Evolutionary conservation across 2,329 filamentous ascomycete species (phyloP), one percentile per base, ranked within the genome.

Genomic region (Aspergillus awamori): DNA sequence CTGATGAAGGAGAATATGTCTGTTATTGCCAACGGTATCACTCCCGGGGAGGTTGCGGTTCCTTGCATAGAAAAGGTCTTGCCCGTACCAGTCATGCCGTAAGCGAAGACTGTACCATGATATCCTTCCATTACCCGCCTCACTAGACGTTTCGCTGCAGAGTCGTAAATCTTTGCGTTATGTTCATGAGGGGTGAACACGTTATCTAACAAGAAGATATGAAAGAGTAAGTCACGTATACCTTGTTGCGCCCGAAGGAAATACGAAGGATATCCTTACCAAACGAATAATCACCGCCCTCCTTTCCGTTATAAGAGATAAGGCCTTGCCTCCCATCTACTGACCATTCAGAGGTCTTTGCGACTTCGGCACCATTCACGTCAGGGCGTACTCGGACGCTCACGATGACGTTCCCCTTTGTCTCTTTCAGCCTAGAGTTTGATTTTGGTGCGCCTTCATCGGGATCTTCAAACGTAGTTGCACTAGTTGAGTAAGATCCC

Each of bases 41-140:
- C 95, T 80, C 95, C 95, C 1, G 95, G 95, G 41, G 93, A 96
- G 2, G 91, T 92, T 49, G 93, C 93, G 10, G 95, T 99, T 69
- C 95, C 95, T 81, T 99, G 95, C 95, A 99, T 99, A 41, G 94
- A 98, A 76, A 98, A 99, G 0, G 95, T 99, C 81, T 99, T 99
- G 68, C 95, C 95, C 0, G 95, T 98, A 64, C 95, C 95, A 4
- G 95, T 99, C 93, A 98, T 98, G 73, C 95, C 95, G 76, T 99
- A 99, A 17, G 94, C 94, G 75, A 99, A 98, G 24, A 99, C 95
- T 1, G 95, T 99, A 61, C 94, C 95, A 72, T 98, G 94, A 75
- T 98, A 99, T 45, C 95, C 95, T 81, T 99, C 95, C 95, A 99
- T 99, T 53, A 99, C 95, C 70, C 95, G 86, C 68, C 95, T 90